Evolutionary conservation across 495 filamentous ascomycete species (phyloP), one percentile per base, ranked within the genome.

Genomic region (Cairneyella variabilis): DNA sequence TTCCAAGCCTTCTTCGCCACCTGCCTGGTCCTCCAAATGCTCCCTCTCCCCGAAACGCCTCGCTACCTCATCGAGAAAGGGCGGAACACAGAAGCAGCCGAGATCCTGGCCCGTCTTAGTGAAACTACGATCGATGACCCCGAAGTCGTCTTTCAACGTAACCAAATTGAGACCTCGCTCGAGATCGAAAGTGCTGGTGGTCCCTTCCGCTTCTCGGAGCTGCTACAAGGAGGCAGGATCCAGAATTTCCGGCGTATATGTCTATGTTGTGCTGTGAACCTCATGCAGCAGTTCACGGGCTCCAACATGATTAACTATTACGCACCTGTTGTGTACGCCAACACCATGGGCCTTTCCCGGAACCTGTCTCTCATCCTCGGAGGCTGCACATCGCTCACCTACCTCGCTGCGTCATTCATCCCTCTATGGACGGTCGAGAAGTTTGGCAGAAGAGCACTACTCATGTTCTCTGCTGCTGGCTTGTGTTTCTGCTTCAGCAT

Each of bases 261-360:
- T 36, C 69, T 83, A 8, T 76, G 78, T 1, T 76, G 73, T 57
- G 69, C 69, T 34, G 69, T 76, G 28, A 68, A 80, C 61, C 69
- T 75, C 54, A 72, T 76, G 73, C 71, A 79, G 58, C 73, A 79
- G 41, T 56, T 67, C 50, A 62, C 59, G 9, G 80, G 80, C 10
- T 69, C 75, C 47, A 82, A 79, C 48, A 66, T 82, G 57, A 69
- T 83, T 37, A 78, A 73, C 42, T 78, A 78, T 48, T 80, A 77
- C 63, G 68, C 74, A 12, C 76, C 79, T 20, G 67, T 70, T 16
- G 71, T 86, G 18, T 80, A 79, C 44, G 67, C 73, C 30, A 64
- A 70, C 6, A 75, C 69, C 17, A 71, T 86, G 61, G 72, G 76
- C 14, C 69, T 83, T 39, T 71, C 69, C 23, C 71, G 73, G 5